These are phyloP conservation scores for Gaeumannomyces tritici DNA, from an alignment of 2,329 filamentous ascomycete genomes.

Conservation along the genomic window DNA sequence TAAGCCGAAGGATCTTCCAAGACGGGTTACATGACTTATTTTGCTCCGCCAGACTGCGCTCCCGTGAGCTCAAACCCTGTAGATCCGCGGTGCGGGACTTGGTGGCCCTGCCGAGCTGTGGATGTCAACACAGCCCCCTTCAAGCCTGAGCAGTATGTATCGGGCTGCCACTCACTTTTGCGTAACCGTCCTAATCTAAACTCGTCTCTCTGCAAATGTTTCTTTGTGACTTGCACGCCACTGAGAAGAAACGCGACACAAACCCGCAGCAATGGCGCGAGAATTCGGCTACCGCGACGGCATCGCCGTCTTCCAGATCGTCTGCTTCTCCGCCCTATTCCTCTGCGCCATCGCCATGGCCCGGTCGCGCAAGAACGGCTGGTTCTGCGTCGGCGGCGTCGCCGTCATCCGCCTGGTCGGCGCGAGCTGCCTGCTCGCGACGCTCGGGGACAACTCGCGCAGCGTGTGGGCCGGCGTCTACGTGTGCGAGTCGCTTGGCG, in stretches of 20 bases:
- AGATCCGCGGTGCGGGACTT: too few species aligned
- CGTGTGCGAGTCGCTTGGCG: slow-evolving; percentile 19
- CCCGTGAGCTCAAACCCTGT: too few species aligned
- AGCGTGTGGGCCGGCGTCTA: slow-evolving; percentile 12
- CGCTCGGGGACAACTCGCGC: slow-evolving; percentile 12
- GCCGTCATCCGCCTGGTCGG: slow-evolving; percentile 19
- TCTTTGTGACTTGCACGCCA: too few species aligned
- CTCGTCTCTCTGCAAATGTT: too few species aligned
- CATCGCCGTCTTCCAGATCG: slow-evolving; percentile 20
- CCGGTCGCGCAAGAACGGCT: slow-evolving; percentile 18
- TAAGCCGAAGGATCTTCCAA: too few species aligned
- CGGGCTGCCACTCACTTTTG: too few species aligned
- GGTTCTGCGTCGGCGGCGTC: slow-evolving; percentile 17
- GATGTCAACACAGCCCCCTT: too few species aligned
- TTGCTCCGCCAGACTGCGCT: too few species aligned
- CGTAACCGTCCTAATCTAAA: too few species aligned
- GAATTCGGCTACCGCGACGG: slow-evolving; percentile 13
- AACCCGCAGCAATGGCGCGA: neutral
- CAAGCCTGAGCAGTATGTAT: too few species aligned
- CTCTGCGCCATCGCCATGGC: slow-evolving; percentile 14
- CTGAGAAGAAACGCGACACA: neutral
- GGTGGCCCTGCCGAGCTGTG: too few species aligned
- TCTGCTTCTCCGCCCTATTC: slow-evolving; percentile 16
- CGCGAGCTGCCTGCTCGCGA: slow-evolving; percentile 14
- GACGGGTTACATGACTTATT: too few species aligned